Evolutionary conservation across 805 yeast species (phyloP).

Genomic region (Starmerella sp.): DNA sequence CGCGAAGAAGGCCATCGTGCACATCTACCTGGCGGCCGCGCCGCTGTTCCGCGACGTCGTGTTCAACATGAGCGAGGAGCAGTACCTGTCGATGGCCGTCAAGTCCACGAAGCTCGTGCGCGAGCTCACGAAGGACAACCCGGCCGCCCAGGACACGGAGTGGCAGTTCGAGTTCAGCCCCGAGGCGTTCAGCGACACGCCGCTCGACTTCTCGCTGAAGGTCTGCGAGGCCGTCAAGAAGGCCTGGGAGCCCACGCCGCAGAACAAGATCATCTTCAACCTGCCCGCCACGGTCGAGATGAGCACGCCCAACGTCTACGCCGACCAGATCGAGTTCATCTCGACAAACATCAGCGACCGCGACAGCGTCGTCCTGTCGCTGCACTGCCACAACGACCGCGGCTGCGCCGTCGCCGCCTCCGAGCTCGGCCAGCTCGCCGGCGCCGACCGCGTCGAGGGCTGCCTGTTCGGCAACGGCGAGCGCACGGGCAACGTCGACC

Average conservation of each 20-base stretch:
- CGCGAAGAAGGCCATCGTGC: constrained; percentile 65
- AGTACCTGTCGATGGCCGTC: constrained; percentile 50
- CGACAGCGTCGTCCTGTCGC: constrained; percentile 59
- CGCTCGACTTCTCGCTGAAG: constrained; percentile 48
- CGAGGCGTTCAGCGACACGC: constrained; percentile 65
- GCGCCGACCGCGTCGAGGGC: constrained; percentile 83
- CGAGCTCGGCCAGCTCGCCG: constrained; percentile 69
- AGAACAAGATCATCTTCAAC: constrained; percentile 63
- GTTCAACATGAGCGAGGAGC: constrained; percentile 47
- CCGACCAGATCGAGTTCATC: constrained; percentile 75
- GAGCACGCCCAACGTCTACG: constrained; percentile 70
- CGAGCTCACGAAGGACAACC: constrained; percentile 51
- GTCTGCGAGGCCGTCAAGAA: constrained; percentile 65
- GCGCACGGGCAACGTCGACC: constrained; percentile 77
- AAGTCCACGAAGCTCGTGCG: constrained; percentile 53
- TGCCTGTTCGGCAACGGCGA: constrained; percentile 80
- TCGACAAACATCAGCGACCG: constrained; percentile 50
- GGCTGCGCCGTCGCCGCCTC: constrained; percentile 88
- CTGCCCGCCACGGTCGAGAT: constrained; percentile 79
- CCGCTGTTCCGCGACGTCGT: constrained; percentile 64
- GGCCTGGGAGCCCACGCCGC: constrained; percentile 61
- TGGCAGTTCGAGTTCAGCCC: constrained; percentile 77
- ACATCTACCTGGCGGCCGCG: constrained; percentile 65
- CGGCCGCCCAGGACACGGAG: constrained; percentile 36
- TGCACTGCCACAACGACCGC: constrained; percentile 76